A percentile compares a stretch with the other conserved stretches of the same genome.
These are phyloP conservation scores for Solanum megistacrolobum DNA, from an alignment of 257 asterid genomes.

Conservation along the genomic window DNA sequence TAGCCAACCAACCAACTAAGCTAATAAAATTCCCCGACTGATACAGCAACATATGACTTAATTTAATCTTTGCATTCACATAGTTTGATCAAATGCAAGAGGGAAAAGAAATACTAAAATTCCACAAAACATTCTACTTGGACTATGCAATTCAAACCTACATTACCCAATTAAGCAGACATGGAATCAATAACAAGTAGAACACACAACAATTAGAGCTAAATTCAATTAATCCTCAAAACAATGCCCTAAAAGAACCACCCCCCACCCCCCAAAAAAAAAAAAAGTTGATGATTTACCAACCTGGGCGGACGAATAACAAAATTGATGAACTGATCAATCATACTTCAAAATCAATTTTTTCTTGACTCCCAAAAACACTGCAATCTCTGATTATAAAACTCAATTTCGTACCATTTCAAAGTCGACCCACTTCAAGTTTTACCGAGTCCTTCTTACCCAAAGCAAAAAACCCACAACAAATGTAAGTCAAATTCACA, in stretches of 20 bases:
- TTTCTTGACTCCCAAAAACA: neutral
- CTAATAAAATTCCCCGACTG: neutral
- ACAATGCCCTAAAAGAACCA: neutral
- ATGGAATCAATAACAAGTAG: neutral
- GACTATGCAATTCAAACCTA: neutral
- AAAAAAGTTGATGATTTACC: neutral
- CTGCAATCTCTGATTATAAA: neutral
- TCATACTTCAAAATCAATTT: slow-evolving; percentile 39
- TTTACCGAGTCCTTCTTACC: neutral
- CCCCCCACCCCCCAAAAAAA: no score
- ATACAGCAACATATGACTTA: neutral
- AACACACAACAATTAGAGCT: neutral
- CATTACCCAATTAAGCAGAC: neutral
- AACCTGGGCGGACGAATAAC: slow-evolving; percentile 99
- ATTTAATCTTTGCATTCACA: neutral
- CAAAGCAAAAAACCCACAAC: neutral
- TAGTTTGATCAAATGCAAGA: neutral
- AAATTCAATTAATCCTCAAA: neutral
- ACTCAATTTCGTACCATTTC: neutral
- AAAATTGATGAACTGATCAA: slow-evolving; percentile 89
- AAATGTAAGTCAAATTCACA: neutral
- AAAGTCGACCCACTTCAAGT: neutral
- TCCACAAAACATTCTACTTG: neutral
- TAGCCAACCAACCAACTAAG: neutral
- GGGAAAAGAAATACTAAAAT: neutral